Evolutionary conservation across 2,329 filamentous ascomycete species (phyloP).

Genomic region (Penicillium nordicum): DNA sequence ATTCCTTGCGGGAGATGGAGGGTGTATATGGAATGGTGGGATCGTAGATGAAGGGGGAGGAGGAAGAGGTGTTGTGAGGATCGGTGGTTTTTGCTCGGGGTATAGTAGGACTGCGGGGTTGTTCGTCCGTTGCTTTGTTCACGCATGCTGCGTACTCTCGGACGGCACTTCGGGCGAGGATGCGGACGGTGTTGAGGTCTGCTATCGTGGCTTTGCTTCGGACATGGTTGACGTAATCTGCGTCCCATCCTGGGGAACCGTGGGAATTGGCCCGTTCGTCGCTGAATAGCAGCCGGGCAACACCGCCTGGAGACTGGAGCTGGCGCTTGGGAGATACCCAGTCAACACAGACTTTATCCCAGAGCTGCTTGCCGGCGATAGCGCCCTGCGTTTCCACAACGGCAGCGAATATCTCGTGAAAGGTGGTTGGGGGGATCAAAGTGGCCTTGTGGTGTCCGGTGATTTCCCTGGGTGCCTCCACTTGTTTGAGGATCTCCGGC

Average conservation of each 20-base stretch:
- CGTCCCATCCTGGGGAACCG: slow-evolving; percentile 28
- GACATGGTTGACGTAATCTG: slow-evolving; percentile 22
- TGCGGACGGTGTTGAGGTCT: slow-evolving; percentile 36
- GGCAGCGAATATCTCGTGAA: slow-evolving; percentile 55
- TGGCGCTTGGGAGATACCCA: slow-evolving; percentile 17
- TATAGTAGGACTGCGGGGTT: neutral
- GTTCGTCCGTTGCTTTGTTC: neutral
- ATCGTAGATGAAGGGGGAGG: slow-evolving; percentile 2
- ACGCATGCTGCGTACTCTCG: slow-evolving; percentile 24
- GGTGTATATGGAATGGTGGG: slow-evolving; percentile 2
- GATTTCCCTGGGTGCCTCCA: slow-evolving; percentile 9
- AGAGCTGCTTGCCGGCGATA: slow-evolving; percentile 46
- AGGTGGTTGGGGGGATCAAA: slow-evolving; percentile 40
- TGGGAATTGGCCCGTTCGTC: slow-evolving; percentile 21
- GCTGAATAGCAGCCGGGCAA: slow-evolving; percentile 23
- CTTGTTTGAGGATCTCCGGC: slow-evolving; percentile 24
- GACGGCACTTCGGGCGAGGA: slow-evolving; percentile 35
- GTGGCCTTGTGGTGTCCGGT: slow-evolving; percentile 20
- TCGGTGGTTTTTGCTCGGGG: neutral
- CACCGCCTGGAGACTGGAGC: slow-evolving; percentile 28
- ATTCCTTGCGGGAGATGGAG: slow-evolving; percentile 7
- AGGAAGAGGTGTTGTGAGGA: neutral
- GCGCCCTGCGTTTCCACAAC: slow-evolving; percentile 51
- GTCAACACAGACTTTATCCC: slow-evolving; percentile 48
- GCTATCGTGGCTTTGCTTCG: slow-evolving; percentile 32